Evolutionary conservation across 371 early-diverging fungal species (phyloP).

Genomic region (Batkoa obscura): DNA sequence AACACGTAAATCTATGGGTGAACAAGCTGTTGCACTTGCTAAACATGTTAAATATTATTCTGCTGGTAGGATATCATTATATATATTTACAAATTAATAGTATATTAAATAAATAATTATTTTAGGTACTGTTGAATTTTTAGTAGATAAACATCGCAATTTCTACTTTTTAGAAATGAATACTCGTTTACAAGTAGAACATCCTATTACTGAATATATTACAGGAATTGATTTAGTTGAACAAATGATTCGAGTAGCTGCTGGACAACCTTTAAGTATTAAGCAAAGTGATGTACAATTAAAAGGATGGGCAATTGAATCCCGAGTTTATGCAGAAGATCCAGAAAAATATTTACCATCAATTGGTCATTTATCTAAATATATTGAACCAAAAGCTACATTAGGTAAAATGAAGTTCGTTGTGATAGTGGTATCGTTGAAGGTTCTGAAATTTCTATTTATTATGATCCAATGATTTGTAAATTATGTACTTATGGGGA

Average conservation of each 20-base stretch:
- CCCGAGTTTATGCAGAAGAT: constrained; percentile 81
- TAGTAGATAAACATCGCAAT: constrained; percentile 45
- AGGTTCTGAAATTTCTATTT: constrained; percentile 64
- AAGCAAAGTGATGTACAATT: constrained; percentile 35
- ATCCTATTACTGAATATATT: constrained; percentile 91
- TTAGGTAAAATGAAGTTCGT: constrained; percentile 33
- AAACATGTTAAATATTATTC: constrained; percentile 66
- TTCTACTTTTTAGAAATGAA: constrained; percentile 85
- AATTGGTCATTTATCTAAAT: constrained; percentile 66
- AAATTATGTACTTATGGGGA: constrained; percentile 75
- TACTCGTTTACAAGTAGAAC: constrained; percentile 85
- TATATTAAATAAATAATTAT: background rate
- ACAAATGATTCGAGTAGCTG: constrained; percentile 66
- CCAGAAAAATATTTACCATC: constrained; percentile 75
- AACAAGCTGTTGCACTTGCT: constrained; percentile 60
- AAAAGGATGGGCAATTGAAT: constrained; percentile 69
- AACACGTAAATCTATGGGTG: constrained; percentile 58
- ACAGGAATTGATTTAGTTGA: constrained; percentile 87
- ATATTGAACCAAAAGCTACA: constrained; percentile 36
- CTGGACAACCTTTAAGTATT: constrained; percentile 32
- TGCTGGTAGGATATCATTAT: constrained; percentile 21
- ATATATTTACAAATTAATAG: background rate
- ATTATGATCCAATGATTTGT: constrained; percentile 71
- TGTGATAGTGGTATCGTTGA: constrained; percentile 65
- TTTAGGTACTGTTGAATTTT: constrained; percentile 63